Percentiles rank a stretch among this genome's conserved stretches.
phyloP scores from a whole-genome alignment of 1,284 basidiomycete species.

The Pyrrhoderma noxium region DNA sequence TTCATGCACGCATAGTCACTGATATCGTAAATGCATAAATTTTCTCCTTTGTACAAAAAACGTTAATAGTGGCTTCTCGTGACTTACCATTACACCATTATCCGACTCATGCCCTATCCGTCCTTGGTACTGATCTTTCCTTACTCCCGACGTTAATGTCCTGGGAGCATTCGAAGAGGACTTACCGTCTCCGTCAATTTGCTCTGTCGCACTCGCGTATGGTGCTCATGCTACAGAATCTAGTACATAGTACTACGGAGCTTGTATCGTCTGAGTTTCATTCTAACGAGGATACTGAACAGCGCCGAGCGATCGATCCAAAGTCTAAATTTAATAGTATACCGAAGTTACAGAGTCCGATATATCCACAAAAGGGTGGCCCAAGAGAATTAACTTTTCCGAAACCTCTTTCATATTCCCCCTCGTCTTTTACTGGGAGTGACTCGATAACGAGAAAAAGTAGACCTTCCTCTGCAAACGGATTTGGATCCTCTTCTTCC shows the following conservation, averaged over 20 bases:
- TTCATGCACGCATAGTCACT: not conserved
- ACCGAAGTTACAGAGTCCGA: too few relatives aligned
- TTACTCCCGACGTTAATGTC: conserved; percentile 21
- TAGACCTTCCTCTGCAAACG: conserved; percentile 13
- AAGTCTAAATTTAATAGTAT: conserved; percentile 20
- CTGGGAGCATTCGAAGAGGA: conserved; percentile 31
- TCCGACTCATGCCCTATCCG: conserved; percentile 48
- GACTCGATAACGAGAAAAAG: not conserved
- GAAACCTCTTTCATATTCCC: conserved; percentile 43
- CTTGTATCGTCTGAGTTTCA: conserved; percentile 31
- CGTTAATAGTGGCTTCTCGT: conserved; percentile 61
- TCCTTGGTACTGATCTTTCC: conserved; percentile 32
- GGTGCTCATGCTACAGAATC: conserved; percentile 61
- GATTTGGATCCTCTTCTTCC: conserved; percentile 15
- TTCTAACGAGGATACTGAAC: conserved; percentile 36
- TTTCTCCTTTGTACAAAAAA: too few relatives aligned
- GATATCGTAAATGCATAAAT: too few relatives aligned
- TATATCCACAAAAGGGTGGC: too few relatives aligned
- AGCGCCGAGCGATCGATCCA: conserved; percentile 24
- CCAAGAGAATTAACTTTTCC: conserved; percentile 63
- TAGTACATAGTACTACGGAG: conserved; percentile 43
- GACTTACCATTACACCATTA: conserved; percentile 50
- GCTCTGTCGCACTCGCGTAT: conserved; percentile 63
- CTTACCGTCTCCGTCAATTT: conserved; percentile 38
- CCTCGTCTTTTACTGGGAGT: not conserved